phyloP scores from a whole-genome alignment of 108 stramenopile genomes.

The Cyclotella baltica region DNA sequence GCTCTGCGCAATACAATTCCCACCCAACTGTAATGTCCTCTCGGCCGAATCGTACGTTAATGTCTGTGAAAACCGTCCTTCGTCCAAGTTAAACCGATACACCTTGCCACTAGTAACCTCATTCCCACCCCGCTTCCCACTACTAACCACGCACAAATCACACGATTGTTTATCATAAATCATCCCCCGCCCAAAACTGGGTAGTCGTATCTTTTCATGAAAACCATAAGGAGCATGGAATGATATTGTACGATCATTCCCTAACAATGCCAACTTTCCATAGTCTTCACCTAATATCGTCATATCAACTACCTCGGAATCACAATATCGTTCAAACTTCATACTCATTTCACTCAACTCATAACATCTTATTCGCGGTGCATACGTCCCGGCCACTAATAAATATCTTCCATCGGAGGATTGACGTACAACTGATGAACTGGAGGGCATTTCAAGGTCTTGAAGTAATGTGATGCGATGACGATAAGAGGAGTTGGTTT shows the following conservation, averaged over 20 bases:
- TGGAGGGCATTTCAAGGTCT: constrained; percentile 97
- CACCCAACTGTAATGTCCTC: constrained; percentile 52
- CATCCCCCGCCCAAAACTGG: constrained; percentile 95
- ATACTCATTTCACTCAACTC: constrained; percentile 94
- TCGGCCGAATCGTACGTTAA: constrained; percentile 60
- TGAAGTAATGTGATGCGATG: constrained; percentile 97
- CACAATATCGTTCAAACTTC: constrained; percentile 98
- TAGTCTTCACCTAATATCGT: constrained; percentile 90
- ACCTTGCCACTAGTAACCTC: constrained; percentile 57
- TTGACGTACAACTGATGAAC: constrained; percentile 81
- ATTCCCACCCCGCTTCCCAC: constrained; percentile 51
- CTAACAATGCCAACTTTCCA: constrained; percentile 94
- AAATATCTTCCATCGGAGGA: constrained; percentile 91
- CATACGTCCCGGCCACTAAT: constrained; percentile 94
- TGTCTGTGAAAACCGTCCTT: constrained; percentile 94
- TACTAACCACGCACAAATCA: constrained; percentile 91
- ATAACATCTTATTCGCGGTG: constrained; percentile 94
- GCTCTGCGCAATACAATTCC: constrained; percentile 75
- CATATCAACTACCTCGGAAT: constrained; percentile 93
- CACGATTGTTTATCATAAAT: constrained; percentile 91
- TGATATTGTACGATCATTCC: constrained; percentile 90
- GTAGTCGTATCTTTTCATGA: constrained; percentile 92
- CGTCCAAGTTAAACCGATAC: constrained; percentile 96
- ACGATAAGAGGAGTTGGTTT: constrained; percentile 89
- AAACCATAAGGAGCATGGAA: constrained; percentile 98